Evolutionary conservation across 768 basidiomycete species (phyloP), one percentile per base, ranked within the genome.

Genomic region (Boletellus ananas): DNA sequence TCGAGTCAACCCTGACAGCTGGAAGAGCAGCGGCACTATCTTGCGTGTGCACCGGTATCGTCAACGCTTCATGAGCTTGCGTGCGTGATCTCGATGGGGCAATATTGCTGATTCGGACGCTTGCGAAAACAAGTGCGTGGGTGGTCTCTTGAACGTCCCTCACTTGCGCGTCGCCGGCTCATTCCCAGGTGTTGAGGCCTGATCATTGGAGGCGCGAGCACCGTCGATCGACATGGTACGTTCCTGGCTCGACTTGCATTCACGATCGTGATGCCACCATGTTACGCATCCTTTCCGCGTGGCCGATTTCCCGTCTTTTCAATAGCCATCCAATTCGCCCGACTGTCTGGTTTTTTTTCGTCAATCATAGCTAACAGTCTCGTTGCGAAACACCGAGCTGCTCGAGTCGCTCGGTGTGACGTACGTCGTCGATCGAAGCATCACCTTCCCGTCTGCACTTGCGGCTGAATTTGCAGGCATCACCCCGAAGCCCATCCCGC

Each of bases 301-400:
- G 8, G 27, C 27, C 27, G 7, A 29, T 29, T 9, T 7, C 7
- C 2, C 11, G 11, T 29, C 29, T 11, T 29, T 29, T 11, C 58
- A 62, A 17, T 20, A 67, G 70, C 54, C n/a, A 68, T 72, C 36
- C 72, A 72, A 54, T 62, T 72, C 16, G 62, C 69, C 6, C 58
- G 37, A 21, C 54, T 71, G 20, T 71, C 70, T 5, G 69, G 65
- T 2, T 70, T 72, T 2, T 70, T 72, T 37, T 69, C 61, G 8
- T 67, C 67, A 0, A 70, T 76, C 35, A 66, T 74, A 38, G 65
- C 72, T 9, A n/a, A 76, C 75, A 0, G 68, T 74, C 5, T 74
- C 75, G 2, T 45, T 55, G 16, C 63, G 65, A 43, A 71, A 74
- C 49, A 49, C 60, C 0, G 62, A 53, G 8, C 59, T 63, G 25